Evolutionary conservation across 176 grass and related monocot species (phyloP).

Genomic region (Rhynchospora tenuis): DNA sequence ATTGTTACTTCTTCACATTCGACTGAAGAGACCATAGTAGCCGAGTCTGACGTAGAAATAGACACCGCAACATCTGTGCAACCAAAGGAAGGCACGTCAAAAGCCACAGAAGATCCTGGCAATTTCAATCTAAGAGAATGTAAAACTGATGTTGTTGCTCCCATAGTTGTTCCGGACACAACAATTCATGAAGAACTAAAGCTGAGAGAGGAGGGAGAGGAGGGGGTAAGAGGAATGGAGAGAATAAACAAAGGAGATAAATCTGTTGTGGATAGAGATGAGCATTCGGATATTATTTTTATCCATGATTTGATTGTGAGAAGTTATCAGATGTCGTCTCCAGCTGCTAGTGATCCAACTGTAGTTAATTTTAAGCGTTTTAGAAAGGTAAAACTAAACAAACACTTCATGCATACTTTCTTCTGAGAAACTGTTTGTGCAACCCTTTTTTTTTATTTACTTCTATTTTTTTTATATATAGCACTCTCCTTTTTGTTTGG

Average conservation of each 20-base stretch:
- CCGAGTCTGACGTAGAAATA: conserved; percentile 75
- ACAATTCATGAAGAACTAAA: conserved; percentile 25
- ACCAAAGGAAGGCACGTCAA: conserved; percentile 18
- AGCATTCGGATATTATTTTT: conserved; percentile 71
- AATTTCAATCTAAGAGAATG: conserved; percentile 26
- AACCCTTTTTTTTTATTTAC: neutral
- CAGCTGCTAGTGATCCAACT: conserved; percentile 26
- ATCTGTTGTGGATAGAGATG: conserved; percentile 45
- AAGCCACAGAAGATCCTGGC: conserved; percentile 20
- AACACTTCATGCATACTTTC: neutral
- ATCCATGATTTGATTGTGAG: conserved; percentile 61
- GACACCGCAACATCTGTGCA: conserved; percentile 66
- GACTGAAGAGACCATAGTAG: conserved; percentile 84
- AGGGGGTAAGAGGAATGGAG: conserved; percentile 40
- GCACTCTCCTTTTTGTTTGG: neutral
- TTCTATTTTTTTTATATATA: conserved; percentile 4
- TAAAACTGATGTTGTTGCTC: conserved; percentile 17
- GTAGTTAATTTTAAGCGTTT: conserved; percentile 85
- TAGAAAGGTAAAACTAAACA: conserved; percentile 46
- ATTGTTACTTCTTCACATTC: conserved; percentile 77
- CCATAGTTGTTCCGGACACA: neutral
- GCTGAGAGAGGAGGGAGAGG: conserved; percentile 27
- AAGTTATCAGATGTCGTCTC: conserved; percentile 21
- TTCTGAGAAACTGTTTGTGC: neutral
- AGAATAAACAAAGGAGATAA: conserved; percentile 40